A percentile compares a stretch with the other conserved stretches of the same genome.
phyloP scores from a whole-genome alignment of 2,329 filamentous ascomycete genomes.

The Phyllosticta citribraziliensis region DNA sequence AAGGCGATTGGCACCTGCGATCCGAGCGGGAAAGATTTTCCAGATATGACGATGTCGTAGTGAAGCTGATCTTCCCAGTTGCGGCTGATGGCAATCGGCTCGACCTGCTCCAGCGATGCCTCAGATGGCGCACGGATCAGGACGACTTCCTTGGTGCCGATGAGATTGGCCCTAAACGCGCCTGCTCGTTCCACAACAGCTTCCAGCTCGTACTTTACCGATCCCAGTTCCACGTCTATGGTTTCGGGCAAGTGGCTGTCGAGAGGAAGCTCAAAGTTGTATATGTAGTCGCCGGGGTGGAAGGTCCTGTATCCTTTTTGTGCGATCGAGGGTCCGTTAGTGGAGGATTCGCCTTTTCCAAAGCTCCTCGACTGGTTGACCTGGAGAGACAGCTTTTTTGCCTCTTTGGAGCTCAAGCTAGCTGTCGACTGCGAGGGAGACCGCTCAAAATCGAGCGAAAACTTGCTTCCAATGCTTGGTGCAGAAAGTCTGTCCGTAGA shows the following conservation, averaged over 20 bases:
- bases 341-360: slow-evolving; percentile 62
- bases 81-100: slow-evolving; percentile 86
- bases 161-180: slow-evolving; percentile 79
- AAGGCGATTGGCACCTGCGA: slow-evolving; percentile 85
- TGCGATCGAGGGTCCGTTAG: slow-evolving; percentile 46
- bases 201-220: slow-evolving; percentile 80
- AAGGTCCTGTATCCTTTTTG: slow-evolving; percentile 83
- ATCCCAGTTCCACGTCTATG: slow-evolving; percentile 76
- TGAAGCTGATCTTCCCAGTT: slow-evolving; percentile 94
- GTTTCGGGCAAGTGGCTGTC: slow-evolving; percentile 75
- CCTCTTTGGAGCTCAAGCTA: slow-evolving; percentile 40
- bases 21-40: slow-evolving; percentile 86
- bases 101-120: slow-evolving; percentile 78
- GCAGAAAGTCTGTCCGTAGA: slow-evolving; percentile 14
- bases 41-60: slow-evolving; percentile 93
- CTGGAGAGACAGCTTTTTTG: slow-evolving; percentile 65
- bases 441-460: slow-evolving; percentile 24
- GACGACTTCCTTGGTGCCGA: slow-evolving; percentile 70
- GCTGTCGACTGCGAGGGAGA: slow-evolving; percentile 36
- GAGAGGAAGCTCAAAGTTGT: slow-evolving; percentile 73
- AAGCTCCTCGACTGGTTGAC: slow-evolving; percentile 79
- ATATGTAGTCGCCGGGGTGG: slow-evolving; percentile 61
- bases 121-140: slow-evolving; percentile 81
- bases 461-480: not conserved
- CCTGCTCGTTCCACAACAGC: slow-evolving; percentile 77